Percentiles rank a stretch among this genome's conserved stretches.
Evolutionary conservation across 1,284 basidiomycete species (phyloP).

Genomic region (Phellopilus nigrolimitatus): DNA sequence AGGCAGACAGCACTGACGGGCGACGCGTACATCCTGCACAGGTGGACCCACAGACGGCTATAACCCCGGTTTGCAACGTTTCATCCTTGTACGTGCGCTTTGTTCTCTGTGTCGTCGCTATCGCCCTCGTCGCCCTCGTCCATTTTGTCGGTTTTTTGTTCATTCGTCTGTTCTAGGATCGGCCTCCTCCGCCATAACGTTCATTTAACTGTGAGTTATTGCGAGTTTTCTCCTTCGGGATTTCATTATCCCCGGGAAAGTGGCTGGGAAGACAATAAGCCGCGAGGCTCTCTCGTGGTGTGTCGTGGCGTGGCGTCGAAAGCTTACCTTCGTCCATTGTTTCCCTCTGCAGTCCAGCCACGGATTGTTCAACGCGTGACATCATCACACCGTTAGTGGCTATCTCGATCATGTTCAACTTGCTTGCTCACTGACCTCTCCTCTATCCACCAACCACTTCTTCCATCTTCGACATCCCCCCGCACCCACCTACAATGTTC

Average conservation of each 20-base stretch:
- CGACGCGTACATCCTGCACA: neutral
- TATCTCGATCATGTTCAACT: constrained; percentile 8
- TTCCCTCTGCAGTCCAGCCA: neutral
- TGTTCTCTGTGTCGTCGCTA: constrained; percentile 7
- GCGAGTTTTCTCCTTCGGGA: no score
- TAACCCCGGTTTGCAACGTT: constrained; percentile 2
- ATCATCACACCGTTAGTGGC: constrained; percentile 14
- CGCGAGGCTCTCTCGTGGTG: no score
- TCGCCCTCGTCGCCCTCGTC: constrained; percentile 7
- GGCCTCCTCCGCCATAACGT: constrained; percentile 64
- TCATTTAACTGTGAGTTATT: constrained; percentile 57
- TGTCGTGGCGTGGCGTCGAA: no score
- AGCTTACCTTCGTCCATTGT: constrained; percentile 11
- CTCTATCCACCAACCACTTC: neutral
- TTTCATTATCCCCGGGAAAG: no score
- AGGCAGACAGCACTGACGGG: neutral
- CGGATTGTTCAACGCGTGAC: constrained; percentile 10
- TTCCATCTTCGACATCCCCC: neutral
- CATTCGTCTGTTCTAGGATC: constrained; percentile 25
- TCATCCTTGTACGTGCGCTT: neutral
- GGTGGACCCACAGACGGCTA: constrained; percentile 19
- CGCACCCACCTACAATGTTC: constrained; percentile 10
- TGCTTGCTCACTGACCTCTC: constrained; percentile 2
- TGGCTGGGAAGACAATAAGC: constrained; percentile 13
- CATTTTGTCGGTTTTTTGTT: constrained; percentile 1